Evolutionary conservation across 1,139 yeast genomes (phyloP), one percentile per base, ranked within the genome.

Genomic region (Nakaseomyces nivariensis): DNA sequence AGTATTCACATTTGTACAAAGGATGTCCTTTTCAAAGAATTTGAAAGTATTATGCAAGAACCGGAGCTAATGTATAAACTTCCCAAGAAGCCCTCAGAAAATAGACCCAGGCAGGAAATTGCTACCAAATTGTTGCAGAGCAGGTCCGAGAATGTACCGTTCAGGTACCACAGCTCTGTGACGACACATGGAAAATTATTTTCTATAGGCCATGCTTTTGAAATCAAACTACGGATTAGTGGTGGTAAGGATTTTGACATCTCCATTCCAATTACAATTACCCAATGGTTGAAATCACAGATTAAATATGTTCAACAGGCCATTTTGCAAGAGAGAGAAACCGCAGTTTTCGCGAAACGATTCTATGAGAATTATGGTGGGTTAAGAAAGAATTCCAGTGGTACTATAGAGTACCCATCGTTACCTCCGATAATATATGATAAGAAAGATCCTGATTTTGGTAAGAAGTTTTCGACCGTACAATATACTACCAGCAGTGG

Each of bases 251-350:
- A 76, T 54, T 68, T 76, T 52, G 78, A 72, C 43, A 63, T 77
- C 6, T 62, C 70, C 25, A 69, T 79, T 13, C 85, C 84, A 1
- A 65, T 81, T 3, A 76, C 76, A 0, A 71, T 81, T 0, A 69
- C 82, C 47, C 81, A 83, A 1, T 64, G 79, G 81, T 63, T 67
- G 73, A 49, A 58, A 51, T 24, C 72, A 70, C 60, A 75, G 77
- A 50, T 73, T 66, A 50, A 72, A 72, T 58, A 62, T 74, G 45
- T 67, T 72, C 56, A 72, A 64, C 60, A 79, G 78, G 47, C 62
- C 76, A 78, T 81, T n/a, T 61, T 72, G 55, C 69, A 71, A 47
- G 84, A 81, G 60, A 75, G 78, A 53, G 77, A 74, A 41, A 54
- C 67, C 31, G 77, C 82, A 24, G 69, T 67, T 48, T 54, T 59